Conservation (phyloP, 208 protist genomes). For the Phytomonas sp. region DNA sequence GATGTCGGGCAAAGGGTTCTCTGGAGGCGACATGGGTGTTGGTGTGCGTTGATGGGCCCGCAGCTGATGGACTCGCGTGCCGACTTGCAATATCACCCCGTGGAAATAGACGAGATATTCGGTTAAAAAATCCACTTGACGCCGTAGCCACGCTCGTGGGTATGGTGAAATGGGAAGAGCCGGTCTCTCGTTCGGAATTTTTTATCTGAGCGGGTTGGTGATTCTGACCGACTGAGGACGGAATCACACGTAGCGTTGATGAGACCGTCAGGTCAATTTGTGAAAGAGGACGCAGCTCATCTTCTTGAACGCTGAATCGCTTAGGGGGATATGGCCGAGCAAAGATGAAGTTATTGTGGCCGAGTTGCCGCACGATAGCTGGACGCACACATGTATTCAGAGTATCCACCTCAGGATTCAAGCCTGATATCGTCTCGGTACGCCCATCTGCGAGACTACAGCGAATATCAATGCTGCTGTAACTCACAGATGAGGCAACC, state of each 20-base stretch:
- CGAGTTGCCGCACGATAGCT: slow-evolving; percentile 18
- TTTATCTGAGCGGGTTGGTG: slow-evolving; percentile 7
- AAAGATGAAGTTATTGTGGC: slow-evolving; percentile 37
- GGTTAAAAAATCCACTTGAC: not conserved
- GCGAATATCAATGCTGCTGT: slow-evolving; percentile 34
- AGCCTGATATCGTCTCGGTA: slow-evolving; percentile 18
- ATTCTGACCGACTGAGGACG: slow-evolving; percentile 3
- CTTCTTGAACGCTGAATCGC: slow-evolving; percentile 26
- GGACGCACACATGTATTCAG: slow-evolving; percentile 43
- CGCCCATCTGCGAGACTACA: slow-evolving; percentile 51
- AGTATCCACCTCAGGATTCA: slow-evolving; percentile 30
- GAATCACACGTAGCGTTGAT: slow-evolving; percentile 49
- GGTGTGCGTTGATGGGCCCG: not conserved
- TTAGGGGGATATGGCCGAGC: slow-evolving; percentile 40
- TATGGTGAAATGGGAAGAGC: slow-evolving; percentile 17
- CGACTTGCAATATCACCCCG: too few relatives aligned
- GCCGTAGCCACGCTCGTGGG: slow-evolving; percentile 4
- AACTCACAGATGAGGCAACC: not conserved
- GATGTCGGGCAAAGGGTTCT: slow-evolving; percentile 2
- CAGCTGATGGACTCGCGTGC: not conserved
- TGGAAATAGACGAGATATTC: too few relatives aligned
- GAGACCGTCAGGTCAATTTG: slow-evolving; percentile 32
- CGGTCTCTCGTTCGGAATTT: slow-evolving; percentile 12
- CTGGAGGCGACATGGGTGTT: not conserved
- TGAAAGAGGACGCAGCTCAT: slow-evolving; percentile 32